phyloP scores from a whole-genome alignment of 1,284 basidiomycete genomes.

The Athelia psychrophila region DNA sequence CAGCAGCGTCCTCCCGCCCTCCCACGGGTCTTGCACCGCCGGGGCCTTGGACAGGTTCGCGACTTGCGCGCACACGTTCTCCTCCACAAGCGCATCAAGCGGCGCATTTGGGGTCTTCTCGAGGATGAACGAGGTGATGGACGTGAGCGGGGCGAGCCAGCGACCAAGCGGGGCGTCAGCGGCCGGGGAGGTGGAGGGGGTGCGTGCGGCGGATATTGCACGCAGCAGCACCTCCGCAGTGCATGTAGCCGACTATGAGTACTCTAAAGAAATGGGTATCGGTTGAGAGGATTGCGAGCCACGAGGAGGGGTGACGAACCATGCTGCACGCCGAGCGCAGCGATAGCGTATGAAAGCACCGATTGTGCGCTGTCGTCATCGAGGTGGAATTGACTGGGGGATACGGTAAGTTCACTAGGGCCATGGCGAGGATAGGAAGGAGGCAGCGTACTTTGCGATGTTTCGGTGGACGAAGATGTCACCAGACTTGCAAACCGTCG shows the following conservation, averaged over 20 bases:
- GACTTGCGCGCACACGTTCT: conserved; percentile 78
- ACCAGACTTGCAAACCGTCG: conserved; percentile 50
- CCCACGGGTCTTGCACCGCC: conserved; percentile 72
- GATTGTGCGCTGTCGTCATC: conserved; percentile 79
- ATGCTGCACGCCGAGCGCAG: conserved; percentile 79
- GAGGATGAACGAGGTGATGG: conserved; percentile 48
- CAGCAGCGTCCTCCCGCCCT: conserved; percentile 52
- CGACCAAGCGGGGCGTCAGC: conserved; percentile 52
- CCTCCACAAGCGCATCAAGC: conserved; percentile 64
- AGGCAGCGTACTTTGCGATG: conserved; percentile 49
- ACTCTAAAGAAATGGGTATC: conserved; percentile 40
- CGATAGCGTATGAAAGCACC: conserved; percentile 81
- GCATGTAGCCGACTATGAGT: conserved; percentile 78
- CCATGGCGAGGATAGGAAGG: conserved; percentile 43
- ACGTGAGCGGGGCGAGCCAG: conserved; percentile 74
- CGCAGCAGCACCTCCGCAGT: conserved; percentile 77
- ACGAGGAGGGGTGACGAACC: conserved; percentile 43
- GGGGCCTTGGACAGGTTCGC: conserved; percentile 66
- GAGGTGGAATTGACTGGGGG: conserved; percentile 72
- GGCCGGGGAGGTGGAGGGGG: conserved; percentile 4
- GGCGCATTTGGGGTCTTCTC: conserved; percentile 33
- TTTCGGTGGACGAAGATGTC: conserved; percentile 65
- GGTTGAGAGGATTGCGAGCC: conserved; percentile 12
- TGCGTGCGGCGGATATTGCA: conserved; percentile 37
- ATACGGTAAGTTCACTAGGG: background rate